Conservation (phyloP, 306 rosid species). For the Dryas alaskensis region DNA sequence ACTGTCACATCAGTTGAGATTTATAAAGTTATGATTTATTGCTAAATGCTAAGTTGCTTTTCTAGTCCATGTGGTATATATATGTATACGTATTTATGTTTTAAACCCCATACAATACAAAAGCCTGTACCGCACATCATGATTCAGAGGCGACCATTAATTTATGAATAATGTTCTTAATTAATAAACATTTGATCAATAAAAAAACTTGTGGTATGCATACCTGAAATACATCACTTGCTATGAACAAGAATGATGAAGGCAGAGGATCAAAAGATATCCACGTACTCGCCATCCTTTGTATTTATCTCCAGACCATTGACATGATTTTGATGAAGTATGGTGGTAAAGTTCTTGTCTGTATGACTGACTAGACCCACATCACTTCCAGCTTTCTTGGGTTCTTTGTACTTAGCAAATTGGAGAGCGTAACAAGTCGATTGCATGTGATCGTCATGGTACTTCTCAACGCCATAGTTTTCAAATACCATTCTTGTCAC, state of each 20-base stretch:
- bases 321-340: background rate
- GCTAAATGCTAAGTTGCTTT: too few relatives aligned
- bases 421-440: background rate
- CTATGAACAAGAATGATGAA: background rate
- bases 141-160: too few relatives aligned
- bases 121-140: too few relatives aligned
- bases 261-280: background rate
- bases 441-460: background rate
- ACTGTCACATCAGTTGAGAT: too few relatives aligned
- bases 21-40: too few relatives aligned
- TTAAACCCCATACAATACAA: too few relatives aligned
- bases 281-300: conserved; percentile 1
- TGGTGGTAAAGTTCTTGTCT: background rate
- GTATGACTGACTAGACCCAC: background rate
- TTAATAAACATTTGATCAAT: too few relatives aligned
- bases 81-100: too few relatives aligned
- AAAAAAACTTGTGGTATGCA: background rate
- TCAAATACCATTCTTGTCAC: conserved; percentile 7
- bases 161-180: too few relatives aligned
- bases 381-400: background rate
- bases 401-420: background rate
- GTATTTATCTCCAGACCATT: background rate
- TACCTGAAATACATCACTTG: conserved; percentile 6
- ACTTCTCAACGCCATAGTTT: background rate
- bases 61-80: too few relatives aligned